Base-by-base conservation (phyloP, 2,329 filamentous ascomycete species). In the Ophiostoma piceae region DNA sequence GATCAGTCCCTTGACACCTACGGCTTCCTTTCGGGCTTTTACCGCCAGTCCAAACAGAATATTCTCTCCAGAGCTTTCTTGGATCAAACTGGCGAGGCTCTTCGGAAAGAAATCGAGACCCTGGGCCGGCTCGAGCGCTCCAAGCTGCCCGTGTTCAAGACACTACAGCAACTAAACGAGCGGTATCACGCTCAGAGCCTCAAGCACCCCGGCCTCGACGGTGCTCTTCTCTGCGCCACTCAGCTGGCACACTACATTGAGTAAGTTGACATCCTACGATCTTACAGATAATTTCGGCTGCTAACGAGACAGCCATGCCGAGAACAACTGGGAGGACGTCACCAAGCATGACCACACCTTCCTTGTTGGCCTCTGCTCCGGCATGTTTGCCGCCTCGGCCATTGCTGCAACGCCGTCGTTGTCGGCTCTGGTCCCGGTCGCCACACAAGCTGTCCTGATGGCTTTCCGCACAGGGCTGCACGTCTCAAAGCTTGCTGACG, bases 1-100 rank as follows among this genome's bases (percentile, higher is more conserved):
- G 89, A 91, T 76, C 89, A 91, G 79, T 90, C 88, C 71, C 83
- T 87, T 75, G 87, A 90, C 77, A 88, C 88, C 74, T 86, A 89
- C 76, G 81, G 80, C 74, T 87, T 90, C 73, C 79, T 91, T 72
- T 84, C 87, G 67, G 80, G 84, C 71, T 83, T 85, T 74, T 83
- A 79, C 75, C 81, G 81, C 68, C 77, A 79, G 72, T 79, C 79
- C 54, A 78, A 80, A 72, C 80, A 80, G 43, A 82, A 83, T 73
- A 76, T 84, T 66, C 81, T 90, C 35, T 83, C 89, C 67, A 84
- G 82, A 74, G 85, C 84, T 66, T 91, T 91, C 76, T 80, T 90
- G 70, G 84, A 88, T 73, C 82, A 85, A 73, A 82, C 82, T 69
- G 82, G 83, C 72, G 82, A 86, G 72, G 86, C 84, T 68, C 79